Conservation (phyloP, 228 moss, liverwort and hornwort species). For the Sphagnum magellanicum region DNA sequence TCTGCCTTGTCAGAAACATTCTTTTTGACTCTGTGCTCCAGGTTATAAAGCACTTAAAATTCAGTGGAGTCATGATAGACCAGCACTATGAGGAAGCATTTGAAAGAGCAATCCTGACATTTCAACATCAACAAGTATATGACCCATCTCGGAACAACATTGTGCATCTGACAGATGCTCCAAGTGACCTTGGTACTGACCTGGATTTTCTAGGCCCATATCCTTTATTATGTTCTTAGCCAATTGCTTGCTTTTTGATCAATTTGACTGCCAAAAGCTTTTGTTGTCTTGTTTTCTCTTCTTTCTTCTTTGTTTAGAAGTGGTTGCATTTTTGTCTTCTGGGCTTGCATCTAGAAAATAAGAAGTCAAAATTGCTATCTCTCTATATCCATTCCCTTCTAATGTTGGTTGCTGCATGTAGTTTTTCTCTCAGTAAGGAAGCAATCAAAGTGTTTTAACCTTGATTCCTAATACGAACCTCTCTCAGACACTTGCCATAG, state of each 20-base stretch:
- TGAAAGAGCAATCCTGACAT: constrained; percentile 71
- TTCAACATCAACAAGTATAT: constrained; percentile 86
- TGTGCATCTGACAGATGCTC: constrained; percentile 69
- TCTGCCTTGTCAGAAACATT: too few relatives aligned
- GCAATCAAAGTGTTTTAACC: neutral
- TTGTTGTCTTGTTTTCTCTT: neutral
- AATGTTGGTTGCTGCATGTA: too few relatives aligned
- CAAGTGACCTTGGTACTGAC: constrained; percentile 38
- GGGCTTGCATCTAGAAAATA: too few relatives aligned
- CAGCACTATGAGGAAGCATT: constrained; percentile 70
- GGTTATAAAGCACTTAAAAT: constrained; percentile 80
- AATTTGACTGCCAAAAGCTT: neutral
- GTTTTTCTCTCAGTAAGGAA: too few relatives aligned
- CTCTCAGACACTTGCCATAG: constrained; percentile 43
- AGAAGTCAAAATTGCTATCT: too few relatives aligned
- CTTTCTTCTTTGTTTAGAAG: too few relatives aligned
- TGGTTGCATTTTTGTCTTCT: too few relatives aligned
- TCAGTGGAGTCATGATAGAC: constrained; percentile 54
- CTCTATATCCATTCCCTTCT: too few relatives aligned
- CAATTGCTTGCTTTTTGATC: neutral
- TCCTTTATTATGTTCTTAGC: constrained; percentile 33
- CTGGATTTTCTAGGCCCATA: constrained; percentile 95
- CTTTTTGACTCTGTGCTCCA: constrained; percentile 16
- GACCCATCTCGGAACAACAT: constrained; percentile 57
- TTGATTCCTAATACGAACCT: constrained; percentile 72